A percentile compares a stretch with the other conserved stretches of the same genome.
Conservation (phyloP, 208 protist species). For the Leishmania turanica region DNA sequence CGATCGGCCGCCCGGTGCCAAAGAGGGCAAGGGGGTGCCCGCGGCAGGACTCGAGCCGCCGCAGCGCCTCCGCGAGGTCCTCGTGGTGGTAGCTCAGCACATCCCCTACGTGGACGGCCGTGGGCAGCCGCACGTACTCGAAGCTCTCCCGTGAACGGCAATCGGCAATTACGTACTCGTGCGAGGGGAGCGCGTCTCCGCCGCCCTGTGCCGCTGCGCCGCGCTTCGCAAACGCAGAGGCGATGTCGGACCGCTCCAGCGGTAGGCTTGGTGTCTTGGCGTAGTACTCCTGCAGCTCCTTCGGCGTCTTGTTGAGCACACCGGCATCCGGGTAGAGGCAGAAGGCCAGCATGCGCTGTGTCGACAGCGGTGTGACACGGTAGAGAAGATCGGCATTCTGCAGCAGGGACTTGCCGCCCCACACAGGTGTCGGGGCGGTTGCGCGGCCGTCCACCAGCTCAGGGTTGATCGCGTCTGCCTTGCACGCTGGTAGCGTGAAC, state of each 20-base stretch:
- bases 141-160: constrained; percentile 83
- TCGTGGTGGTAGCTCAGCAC: constrained; percentile 48
- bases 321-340: constrained; percentile 57
- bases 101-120: constrained; percentile 69
- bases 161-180: constrained; percentile 89
- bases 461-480: constrained; percentile 46
- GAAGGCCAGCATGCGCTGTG: constrained; percentile 68
- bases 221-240: constrained; percentile 51
- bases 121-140: constrained; percentile 83
- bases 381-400: constrained; percentile 81
- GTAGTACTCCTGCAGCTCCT: constrained; percentile 69
- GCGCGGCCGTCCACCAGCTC: constrained; percentile 49
- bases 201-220: not conserved
- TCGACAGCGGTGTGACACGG: constrained; percentile 66
- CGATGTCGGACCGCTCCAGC: constrained; percentile 76
- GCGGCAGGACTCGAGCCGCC: constrained; percentile 36
- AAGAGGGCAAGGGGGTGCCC: constrained; percentile 68
- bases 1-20: constrained; percentile 38
- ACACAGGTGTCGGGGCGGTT: constrained; percentile 54
- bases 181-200: constrained; percentile 15
- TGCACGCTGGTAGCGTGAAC: constrained; percentile 43
- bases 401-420: constrained; percentile 64
- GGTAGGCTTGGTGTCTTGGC: constrained; percentile 53
- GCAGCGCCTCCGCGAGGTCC: constrained; percentile 43
- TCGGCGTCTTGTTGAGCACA: constrained; percentile 49